Conservation (phyloP, 345 rosid species). For the Hibiscus mutabilis region DNA sequence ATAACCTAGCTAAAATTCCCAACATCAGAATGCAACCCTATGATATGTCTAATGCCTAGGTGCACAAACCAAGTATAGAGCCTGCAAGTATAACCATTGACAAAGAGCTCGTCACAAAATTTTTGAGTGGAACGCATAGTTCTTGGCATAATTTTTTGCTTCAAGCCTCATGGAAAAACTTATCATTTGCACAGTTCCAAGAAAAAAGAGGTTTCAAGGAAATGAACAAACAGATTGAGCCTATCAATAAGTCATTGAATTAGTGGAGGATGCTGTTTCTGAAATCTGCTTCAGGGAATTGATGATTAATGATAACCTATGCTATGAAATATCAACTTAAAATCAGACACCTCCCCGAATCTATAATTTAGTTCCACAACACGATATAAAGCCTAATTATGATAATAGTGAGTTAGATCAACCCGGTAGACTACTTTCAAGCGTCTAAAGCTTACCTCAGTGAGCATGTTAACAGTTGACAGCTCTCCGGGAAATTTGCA, state of each 20-base stretch:
- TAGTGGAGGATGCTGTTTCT: no score
- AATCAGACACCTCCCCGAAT: no score
- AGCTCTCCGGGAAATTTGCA: slow-evolving; percentile 30
- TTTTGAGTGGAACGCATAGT: not conserved
- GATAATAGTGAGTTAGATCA: not conserved
- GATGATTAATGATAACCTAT: no score
- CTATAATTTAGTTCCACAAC: not conserved
- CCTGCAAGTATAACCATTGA: not conserved
- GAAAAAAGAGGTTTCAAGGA: no score
- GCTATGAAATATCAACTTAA: no score
- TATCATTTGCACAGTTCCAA: no score
- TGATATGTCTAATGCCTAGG: no score
- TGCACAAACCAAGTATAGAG: not conserved
- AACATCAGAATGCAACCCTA: not conserved
- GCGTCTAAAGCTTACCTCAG: slow-evolving; percentile 25
- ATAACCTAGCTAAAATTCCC: not conserved
- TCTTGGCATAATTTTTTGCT: not conserved
- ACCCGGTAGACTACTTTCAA: slow-evolving; percentile 1
- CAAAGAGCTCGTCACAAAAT: not conserved
- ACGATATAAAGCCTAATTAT: not conserved
- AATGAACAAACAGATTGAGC: no score
- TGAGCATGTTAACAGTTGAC: slow-evolving; percentile 29
- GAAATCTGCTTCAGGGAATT: no score
- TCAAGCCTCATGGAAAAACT: no score
- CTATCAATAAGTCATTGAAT: no score